A percentile compares a stretch with the other conserved stretches of the same genome.
These are phyloP conservation scores for Colletotrichum sp. DNA, from an alignment of 2,329 filamentous ascomycete genomes.

Conservation along the genomic window DNA sequence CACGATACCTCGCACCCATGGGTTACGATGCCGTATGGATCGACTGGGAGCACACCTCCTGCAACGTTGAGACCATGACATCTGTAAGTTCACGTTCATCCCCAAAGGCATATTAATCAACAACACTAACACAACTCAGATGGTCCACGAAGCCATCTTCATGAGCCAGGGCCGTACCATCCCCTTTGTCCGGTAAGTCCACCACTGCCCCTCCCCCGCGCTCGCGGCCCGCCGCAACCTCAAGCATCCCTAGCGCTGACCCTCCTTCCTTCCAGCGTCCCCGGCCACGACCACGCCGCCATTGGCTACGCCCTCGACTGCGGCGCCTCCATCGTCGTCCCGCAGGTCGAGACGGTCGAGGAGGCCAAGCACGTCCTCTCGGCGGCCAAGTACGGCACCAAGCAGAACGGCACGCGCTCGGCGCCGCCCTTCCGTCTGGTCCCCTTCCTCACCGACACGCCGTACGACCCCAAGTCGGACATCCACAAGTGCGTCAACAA, in stretches of 20 bases:
- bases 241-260: not conserved
- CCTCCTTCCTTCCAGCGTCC: constrained; percentile 27
- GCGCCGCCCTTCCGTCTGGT: constrained; percentile 48
- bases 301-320: constrained; percentile 53
- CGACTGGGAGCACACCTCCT: constrained; percentile 53
- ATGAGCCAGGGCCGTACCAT: constrained; percentile 49
- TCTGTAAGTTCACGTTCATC: constrained; percentile 9
- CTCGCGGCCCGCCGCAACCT: not conserved
- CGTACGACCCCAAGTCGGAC: constrained; percentile 33
- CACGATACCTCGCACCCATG: constrained; percentile 45
- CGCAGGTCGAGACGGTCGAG: constrained; percentile 52
- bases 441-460: constrained; percentile 42
- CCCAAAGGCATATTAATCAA: not conserved
- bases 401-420: constrained; percentile 44
- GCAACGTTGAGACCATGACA: constrained; percentile 55
- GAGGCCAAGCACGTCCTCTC: constrained; percentile 47
- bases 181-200: constrained; percentile 41
- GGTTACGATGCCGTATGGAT: constrained; percentile 49
- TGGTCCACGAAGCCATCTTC: constrained; percentile 52
- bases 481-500: constrained; percentile 46
- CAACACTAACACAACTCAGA: constrained; percentile 22
- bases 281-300: constrained; percentile 49
- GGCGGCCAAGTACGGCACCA: constrained; percentile 47
- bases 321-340: constrained; percentile 51
- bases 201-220: not conserved